A percentile compares a stretch with the other conserved stretches of the same genome.
phyloP scores from a whole-genome alignment of 2,329 filamentous ascomycete genomes.

The Bertia moriformis region DNA sequence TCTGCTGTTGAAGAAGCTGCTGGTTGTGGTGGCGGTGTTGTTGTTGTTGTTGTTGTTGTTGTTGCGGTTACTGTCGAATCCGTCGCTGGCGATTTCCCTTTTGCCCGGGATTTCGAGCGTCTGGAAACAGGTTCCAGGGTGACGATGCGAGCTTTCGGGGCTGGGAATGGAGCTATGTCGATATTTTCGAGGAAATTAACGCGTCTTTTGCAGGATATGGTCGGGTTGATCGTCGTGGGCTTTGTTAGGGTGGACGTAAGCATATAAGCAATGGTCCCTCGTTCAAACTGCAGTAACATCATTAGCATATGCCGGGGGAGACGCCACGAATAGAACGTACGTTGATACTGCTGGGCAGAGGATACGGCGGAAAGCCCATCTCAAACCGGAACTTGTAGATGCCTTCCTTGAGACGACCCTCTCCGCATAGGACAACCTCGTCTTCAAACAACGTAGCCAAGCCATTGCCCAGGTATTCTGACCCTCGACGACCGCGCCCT shows the following conservation, averaged over 20 bases:
- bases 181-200: constrained; percentile 42
- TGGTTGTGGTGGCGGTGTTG: background rate
- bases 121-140: constrained; percentile 41
- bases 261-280: constrained; percentile 49
- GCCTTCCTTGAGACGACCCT: constrained; percentile 47
- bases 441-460: constrained; percentile 51
- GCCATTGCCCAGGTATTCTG: constrained; percentile 47
- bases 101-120: constrained; percentile 28
- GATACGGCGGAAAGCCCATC: constrained; percentile 41
- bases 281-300: constrained; percentile 35
- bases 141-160: constrained; percentile 42
- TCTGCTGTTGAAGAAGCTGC: constrained; percentile 3
- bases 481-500: constrained; percentile 32
- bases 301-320: constrained; percentile 8
- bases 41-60: too few species aligned
- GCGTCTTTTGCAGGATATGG: constrained; percentile 37
- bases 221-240: constrained; percentile 48
- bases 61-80: constrained; percentile 2
- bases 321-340: constrained; percentile 22
- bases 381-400: constrained; percentile 54
- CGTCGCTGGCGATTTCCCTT: constrained; percentile 12
- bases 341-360: constrained; percentile 51
- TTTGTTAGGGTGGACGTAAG: constrained; percentile 47
- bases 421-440: constrained; percentile 47
- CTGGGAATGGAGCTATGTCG: constrained; percentile 40